Evolutionary conservation across 805 yeast species (phyloP), one percentile per base, ranked within the genome.

Genomic region (Starmerella cellae): DNA sequence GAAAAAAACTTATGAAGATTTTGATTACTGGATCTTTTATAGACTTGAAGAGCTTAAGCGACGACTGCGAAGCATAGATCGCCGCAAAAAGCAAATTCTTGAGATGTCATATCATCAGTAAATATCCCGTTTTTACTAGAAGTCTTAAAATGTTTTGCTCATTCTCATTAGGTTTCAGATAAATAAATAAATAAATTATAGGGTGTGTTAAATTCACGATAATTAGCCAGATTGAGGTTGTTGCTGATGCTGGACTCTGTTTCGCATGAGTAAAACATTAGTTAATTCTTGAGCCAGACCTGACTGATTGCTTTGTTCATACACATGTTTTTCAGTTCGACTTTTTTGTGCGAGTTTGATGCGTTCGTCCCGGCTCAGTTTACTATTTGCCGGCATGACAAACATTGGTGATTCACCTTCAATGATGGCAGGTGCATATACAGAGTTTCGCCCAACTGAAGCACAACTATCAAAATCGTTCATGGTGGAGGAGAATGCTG

Each of bases 321-420:
- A 39, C 14, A 22, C 18, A 22, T 1, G 16, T 34, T 5, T 5
- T 3, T 19, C 16, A 20, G 19, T 17, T 6, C 48, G 42, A 10
- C 33, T 27, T 10, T 22, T 13, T 21, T 36, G 41, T 24, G 37
- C 35, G 5, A 32, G 37, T n/a, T 31, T 16, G 28, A 51, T 51
- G 2, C 54, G 39, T 22, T 49, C 54, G 5, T 45, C 51, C 11
- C 54, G 49, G 19, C 51, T 31, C 6, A 44, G 35, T 5, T 14
- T 18, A 13, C 43, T 36, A 5, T 23, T 27, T 4, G 39, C 35
- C 17, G 43, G 39, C 16, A 38, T 18, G 11, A 32, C 4, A 2
- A 29, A 17, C 1, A 35, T 19, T 0, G 38, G 39, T 0, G 42
- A 45, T 3, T 41, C 50, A 19, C 46, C 44, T 31, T 51, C 55